phyloP scores from a whole-genome alignment of 345 rosid genomes.

The Gossypium bickii region DNA sequence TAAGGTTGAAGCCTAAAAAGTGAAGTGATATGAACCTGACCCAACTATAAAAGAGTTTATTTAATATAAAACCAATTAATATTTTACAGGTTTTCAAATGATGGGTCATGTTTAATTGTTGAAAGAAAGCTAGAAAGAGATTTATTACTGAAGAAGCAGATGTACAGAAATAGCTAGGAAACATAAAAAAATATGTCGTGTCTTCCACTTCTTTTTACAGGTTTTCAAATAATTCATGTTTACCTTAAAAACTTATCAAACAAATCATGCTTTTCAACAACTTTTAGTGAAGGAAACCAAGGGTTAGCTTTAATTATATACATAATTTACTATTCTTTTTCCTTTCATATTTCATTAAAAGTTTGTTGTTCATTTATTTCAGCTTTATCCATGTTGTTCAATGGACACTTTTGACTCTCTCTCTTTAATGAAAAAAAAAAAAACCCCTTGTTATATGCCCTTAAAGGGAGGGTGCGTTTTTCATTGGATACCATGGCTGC shows the following conservation, averaged over 20 bases:
- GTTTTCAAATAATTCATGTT: background rate
- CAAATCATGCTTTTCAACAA: background rate
- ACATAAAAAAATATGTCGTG: background rate
- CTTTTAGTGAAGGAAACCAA: background rate
- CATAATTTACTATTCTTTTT: background rate
- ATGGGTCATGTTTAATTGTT: background rate
- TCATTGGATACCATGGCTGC: background rate
- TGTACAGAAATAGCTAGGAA: background rate
- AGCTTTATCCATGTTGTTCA: background rate
- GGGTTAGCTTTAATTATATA: background rate
- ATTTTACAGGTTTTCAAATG: too few relatives aligned
- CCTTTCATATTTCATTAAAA: background rate
- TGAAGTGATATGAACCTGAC: background rate
- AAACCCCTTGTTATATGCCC: background rate
- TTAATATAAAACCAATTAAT: background rate
- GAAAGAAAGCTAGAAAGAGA: background rate
- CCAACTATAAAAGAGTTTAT: background rate
- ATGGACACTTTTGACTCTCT: background rate
- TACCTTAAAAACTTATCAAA: background rate
- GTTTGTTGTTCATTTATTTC: background rate
- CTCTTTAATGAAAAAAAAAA: background rate
- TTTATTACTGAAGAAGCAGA: background rate
- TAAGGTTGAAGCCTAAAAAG: background rate
- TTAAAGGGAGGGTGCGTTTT: background rate
- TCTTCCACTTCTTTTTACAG: background rate